A percentile compares a stretch with the other conserved stretches of the same genome.
Evolutionary conservation across 768 basidiomycete species (phyloP).

Genomic region (Lactarius psammicola): DNA sequence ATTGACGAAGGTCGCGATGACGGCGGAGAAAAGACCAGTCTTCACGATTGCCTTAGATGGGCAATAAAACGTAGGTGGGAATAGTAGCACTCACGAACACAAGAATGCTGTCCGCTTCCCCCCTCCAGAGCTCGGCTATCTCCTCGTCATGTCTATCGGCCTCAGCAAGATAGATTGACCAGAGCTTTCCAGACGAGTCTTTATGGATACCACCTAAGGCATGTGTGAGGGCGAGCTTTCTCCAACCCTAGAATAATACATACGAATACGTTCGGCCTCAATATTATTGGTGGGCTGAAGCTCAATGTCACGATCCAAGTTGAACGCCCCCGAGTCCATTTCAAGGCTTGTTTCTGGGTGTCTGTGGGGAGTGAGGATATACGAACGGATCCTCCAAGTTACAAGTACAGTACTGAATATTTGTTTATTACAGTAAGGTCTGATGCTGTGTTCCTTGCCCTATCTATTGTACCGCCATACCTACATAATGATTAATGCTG

Average conservation of each 20-base stretch:
- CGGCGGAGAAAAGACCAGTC: constrained; percentile 10
- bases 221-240: too few species aligned
- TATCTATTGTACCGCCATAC: too few species aligned
- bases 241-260: neutral
- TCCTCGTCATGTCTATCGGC: neutral
- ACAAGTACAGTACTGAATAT: too few species aligned
- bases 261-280: neutral
- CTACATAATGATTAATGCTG: too few species aligned
- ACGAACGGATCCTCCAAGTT: too few species aligned
- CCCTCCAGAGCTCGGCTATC: neutral
- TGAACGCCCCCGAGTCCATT: too few species aligned
- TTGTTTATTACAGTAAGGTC: too few species aligned
- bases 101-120: neutral
- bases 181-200: neutral
- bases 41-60: neutral
- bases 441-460: too few species aligned
- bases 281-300: neutral
- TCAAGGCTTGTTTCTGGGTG: too few species aligned
- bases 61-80: too few species aligned
- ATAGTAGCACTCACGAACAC: neutral
- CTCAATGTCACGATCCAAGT: neutral
- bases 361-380: too few species aligned
- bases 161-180: constrained; percentile 1
- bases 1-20: constrained; percentile 4
- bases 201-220: neutral